Base-by-base conservation (phyloP, 225 moss, liverwort and hornwort genomes). In the Lunularia cruciata region DNA sequence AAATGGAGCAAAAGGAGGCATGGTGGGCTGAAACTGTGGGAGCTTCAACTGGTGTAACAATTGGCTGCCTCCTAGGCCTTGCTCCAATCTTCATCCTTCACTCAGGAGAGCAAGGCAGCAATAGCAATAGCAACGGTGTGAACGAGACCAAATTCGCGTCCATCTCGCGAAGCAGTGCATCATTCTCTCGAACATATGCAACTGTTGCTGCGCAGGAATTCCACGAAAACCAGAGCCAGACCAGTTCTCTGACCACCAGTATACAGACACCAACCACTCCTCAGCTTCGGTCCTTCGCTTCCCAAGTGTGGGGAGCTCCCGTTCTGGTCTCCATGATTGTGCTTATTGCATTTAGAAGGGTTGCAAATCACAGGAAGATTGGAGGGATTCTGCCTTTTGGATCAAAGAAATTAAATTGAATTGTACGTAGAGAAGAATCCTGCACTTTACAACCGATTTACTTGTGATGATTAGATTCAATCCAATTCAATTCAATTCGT, bases 21-120 rank as follows among this genome's bases (percentile, higher is more conserved):
- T 86, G 89, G 84, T 89, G 89, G 89, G 89, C 89, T 60, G 89
- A 89, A 40, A 89, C 86, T 8, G 78, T 79, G 53, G 89, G 89
- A 47, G 84, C 86, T 51, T 85, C 89, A 57, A 73, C 71, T 73
- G 89, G 89, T 68, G 83, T 89, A 20, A 86, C 89, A 25, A 57
- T 89, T 51, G 89, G 89, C 60, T 89, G 89, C 72, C 8, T 89
- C 6, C 47, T 89, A 26, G 89, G 89, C 52, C 72, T 89, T 39
- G 76, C 76, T 67, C 89, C 89, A 37, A 59, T 89, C 36, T 22
- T 85, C 14, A 0, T 85, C 63, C 74, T 89, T 12, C 48, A 51
- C 1, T 11, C 20, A 52, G 14, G 11, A 22, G 4, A 22, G 51
- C 9, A 51, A 51, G 51, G 10, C 34, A 20, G 33, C 2, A 22